Base-by-base conservation (phyloP, 2,329 filamentous ascomycete species). In the Sporothrix pseudoabietina region DNA sequence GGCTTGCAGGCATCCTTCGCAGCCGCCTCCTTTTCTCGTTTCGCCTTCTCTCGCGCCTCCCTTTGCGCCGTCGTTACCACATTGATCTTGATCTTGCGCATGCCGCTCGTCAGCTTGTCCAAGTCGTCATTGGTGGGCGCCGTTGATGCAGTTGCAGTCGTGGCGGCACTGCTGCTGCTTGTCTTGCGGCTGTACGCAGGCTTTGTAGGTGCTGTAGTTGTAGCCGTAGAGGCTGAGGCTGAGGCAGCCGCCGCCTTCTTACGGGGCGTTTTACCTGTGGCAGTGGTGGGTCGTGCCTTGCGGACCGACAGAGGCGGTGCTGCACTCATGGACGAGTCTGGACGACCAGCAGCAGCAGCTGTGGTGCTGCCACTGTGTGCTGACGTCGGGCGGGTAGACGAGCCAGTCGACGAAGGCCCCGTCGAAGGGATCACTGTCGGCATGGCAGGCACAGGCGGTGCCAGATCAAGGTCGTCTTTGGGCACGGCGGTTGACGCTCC, bases 21-120 rank as follows among this genome's bases (percentile, higher is more conserved):
- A n/a, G 69, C 71, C 19, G 61, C 49, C 16, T 49, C 72, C 44
- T 49, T 49, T 14, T 49, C 44, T 32, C 19, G 14, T 52, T 73
- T 73, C 61, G 75, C 74, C 54, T 77, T 73, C 32, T 85, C 84
- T 35, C 83, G 85, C 1, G 86, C 87, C 69, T 89, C 88, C 76
- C 84, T 86, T 77, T 89, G 86, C 54, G 87, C 84, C 74, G 89
- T 85, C 1, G 87, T 89, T 54, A 90, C 82, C 32, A 90, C 79
- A 71, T 87, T 90, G 77, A 91, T 88, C 78, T 87, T 89, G 73
- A 91, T 87, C 79, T 87, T 89, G 78, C 87, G 89, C 85, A 90
- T 87, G 1, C 87, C 86, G 49, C 82, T 83, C 0, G 88, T 87
- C 74, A 91, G 83, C 69, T 81, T 85, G 71, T 90, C 87, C 49